Evolutionary conservation across 768 basidiomycete genomes (phyloP).

Genomic region (Calocybe gangraenosa): DNA sequence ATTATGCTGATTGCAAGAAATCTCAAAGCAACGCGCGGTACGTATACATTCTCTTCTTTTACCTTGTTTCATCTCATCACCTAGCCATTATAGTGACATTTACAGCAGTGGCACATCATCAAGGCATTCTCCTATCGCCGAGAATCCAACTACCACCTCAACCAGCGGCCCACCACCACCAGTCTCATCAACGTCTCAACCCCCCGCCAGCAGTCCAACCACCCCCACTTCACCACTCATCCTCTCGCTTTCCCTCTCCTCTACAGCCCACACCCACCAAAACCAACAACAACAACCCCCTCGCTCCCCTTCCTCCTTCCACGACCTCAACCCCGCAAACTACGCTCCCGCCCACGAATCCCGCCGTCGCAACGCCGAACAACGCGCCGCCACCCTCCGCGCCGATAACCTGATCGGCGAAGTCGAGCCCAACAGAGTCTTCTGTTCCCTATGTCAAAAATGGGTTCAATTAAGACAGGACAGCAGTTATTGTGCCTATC

Average conservation of each 20-base stretch:
- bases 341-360: slow-evolving; percentile 61
- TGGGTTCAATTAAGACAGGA: slow-evolving; percentile 84
- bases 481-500: slow-evolving; percentile 75
- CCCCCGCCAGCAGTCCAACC: slow-evolving; percentile 7
- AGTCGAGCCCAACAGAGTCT: slow-evolving; percentile 73
- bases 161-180: too few relatives aligned
- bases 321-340: slow-evolving; percentile 54
- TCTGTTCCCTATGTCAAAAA: slow-evolving; percentile 71
- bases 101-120: neutral
- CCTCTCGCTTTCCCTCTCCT: slow-evolving; percentile 1
- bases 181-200: slow-evolving; percentile 5
- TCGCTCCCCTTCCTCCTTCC: slow-evolving; percentile 30
- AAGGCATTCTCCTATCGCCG: slow-evolving; percentile 6
- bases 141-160: neutral
- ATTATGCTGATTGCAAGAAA: slow-evolving; percentile 54
- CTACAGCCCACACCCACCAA: neutral
- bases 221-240: slow-evolving; percentile 11
- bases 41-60: neutral
- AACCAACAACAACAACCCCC: slow-evolving; percentile 1
- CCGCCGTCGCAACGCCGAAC: slow-evolving; percentile 72
- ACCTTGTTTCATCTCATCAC: slow-evolving; percentile 3
- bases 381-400: slow-evolving; percentile 67
- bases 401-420: slow-evolving; percentile 61
- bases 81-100: neutral
- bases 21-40: slow-evolving; percentile 12